phyloP scores from a whole-genome alignment of 2,329 filamentous ascomycete species.

The Colletotrichum siamense region DNA sequence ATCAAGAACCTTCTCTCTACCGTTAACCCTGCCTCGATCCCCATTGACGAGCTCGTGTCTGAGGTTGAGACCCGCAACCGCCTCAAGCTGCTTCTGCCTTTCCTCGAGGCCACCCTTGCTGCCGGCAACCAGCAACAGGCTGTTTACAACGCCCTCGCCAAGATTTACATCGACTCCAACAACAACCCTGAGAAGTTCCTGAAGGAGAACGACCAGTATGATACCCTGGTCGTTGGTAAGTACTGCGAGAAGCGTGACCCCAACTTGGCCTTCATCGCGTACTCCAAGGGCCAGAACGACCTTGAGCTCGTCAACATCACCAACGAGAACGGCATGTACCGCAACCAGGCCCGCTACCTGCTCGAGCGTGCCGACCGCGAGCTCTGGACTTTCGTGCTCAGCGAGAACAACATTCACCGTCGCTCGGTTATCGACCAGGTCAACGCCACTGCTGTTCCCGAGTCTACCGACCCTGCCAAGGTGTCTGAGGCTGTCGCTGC shows the following conservation, averaged over 20 bases:
- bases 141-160: constrained; percentile 95
- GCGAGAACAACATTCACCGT: constrained; percentile 93
- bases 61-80: constrained; percentile 97
- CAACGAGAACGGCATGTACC: constrained; percentile 99
- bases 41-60: constrained; percentile 90
- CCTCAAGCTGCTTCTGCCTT: constrained; percentile 92
- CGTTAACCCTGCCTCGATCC: constrained; percentile 83
- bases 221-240: constrained; percentile 89
- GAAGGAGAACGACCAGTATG: constrained; percentile 96
- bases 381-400: constrained; percentile 94
- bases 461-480: constrained; percentile 91
- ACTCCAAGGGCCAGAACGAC: constrained; percentile 96
- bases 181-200: constrained; percentile 98
- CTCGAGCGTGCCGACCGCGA: constrained; percentile 88
- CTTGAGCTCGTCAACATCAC: constrained; percentile 96
- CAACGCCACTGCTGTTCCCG: constrained; percentile 91
- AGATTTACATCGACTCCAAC: constrained; percentile 99
- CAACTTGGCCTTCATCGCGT: constrained; percentile 93
- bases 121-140: constrained; percentile 95
- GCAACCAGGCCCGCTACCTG: constrained; percentile 94
- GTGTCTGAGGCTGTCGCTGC: constrained; percentile 93
- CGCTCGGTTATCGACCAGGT: constrained; percentile 96
- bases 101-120: constrained; percentile 90
- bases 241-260: constrained; percentile 99
- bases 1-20: constrained; percentile 91